Evolutionary conservation across 2,329 filamentous ascomycete species (phyloP).

Genomic region (Sphaceloma murrayae): DNA sequence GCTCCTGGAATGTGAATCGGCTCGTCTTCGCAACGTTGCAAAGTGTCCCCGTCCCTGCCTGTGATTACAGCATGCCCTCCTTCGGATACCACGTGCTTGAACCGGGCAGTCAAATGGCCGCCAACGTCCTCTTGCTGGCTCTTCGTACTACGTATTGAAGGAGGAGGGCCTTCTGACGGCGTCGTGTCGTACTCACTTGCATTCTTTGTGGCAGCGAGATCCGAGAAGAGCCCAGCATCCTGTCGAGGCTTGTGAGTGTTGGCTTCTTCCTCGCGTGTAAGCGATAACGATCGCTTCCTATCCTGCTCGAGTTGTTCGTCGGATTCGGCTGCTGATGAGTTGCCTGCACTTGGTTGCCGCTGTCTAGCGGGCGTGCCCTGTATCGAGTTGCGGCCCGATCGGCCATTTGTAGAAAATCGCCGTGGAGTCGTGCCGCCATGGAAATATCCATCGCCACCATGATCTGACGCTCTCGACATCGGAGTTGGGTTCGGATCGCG

Average conservation of each 20-base stretch:
- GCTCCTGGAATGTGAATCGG: constrained; percentile 82
- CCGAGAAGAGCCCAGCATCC: constrained; percentile 30
- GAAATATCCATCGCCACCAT: constrained; percentile 35
- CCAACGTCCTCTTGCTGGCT: constrained; percentile 35
- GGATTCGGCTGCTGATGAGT: not conserved
- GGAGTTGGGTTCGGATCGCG: constrained; percentile 49
- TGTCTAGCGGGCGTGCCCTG: constrained; percentile 7
- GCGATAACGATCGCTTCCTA: constrained; percentile 1
- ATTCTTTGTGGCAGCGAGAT: constrained; percentile 27
- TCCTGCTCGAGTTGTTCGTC: not conserved
- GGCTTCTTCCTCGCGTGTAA: constrained; percentile 2
- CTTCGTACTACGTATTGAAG: constrained; percentile 28
- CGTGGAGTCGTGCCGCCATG: constrained; percentile 4
- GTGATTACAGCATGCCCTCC: constrained; percentile 77
- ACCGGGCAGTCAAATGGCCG: constrained; percentile 59
- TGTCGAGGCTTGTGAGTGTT: constrained; percentile 15
- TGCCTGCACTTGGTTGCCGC: constrained; percentile 1
- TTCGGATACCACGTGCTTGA: constrained; percentile 66
- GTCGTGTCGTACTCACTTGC: constrained; percentile 16
- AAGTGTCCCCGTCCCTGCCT: constrained; percentile 58
- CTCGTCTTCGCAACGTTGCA: constrained; percentile 82
- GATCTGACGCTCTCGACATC: constrained; percentile 21
- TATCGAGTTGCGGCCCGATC: constrained; percentile 9
- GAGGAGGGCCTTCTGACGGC: constrained; percentile 19
- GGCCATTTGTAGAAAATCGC: constrained; percentile 10